phyloP scores from a whole-genome alignment of 2,329 filamentous ascomycete species.

The Dryadomyces quercivorus region DNA sequence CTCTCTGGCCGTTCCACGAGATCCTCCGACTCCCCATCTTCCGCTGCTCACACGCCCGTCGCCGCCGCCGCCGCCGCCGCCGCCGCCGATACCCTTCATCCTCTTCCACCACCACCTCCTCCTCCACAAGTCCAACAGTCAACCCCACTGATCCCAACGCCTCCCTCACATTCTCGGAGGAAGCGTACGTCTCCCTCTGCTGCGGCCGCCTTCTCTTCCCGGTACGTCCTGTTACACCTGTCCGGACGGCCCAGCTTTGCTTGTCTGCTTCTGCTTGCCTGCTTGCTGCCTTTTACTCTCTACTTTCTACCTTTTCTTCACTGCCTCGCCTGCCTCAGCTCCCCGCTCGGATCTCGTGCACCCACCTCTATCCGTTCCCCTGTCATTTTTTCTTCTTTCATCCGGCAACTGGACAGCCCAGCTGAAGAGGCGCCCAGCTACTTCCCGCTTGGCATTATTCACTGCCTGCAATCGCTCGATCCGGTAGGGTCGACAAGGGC shows the following conservation, averaged over 20 bases:
- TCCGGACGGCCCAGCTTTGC: not conserved
- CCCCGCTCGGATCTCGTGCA: not conserved
- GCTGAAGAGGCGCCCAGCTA: no score
- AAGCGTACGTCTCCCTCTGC: not conserved
- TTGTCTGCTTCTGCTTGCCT: not conserved
- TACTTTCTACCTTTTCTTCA: not conserved
- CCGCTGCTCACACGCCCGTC: not conserved
- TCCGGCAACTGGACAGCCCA: no score
- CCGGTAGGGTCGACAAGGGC: not conserved
- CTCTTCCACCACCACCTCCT: not conserved
- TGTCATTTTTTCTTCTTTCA: not conserved
- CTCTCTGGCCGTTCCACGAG: constrained; percentile 3
- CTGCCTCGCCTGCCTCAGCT: not conserved
- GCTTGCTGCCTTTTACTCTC: not conserved
- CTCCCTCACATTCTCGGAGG: not conserved
- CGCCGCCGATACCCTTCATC: not conserved
- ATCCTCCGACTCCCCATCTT: constrained; percentile 2
- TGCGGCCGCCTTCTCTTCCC: not conserved
- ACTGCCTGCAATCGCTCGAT: not conserved
- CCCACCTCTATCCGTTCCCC: not conserved
- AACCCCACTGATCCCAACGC: not conserved
- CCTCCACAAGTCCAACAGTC: not conserved
- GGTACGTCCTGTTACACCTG: not conserved
- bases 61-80: not conserved
- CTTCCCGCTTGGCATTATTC: not conserved